Evolutionary conservation across 1,284 basidiomycete genomes (phyloP).

Genomic region (Trametes pubescens): DNA sequence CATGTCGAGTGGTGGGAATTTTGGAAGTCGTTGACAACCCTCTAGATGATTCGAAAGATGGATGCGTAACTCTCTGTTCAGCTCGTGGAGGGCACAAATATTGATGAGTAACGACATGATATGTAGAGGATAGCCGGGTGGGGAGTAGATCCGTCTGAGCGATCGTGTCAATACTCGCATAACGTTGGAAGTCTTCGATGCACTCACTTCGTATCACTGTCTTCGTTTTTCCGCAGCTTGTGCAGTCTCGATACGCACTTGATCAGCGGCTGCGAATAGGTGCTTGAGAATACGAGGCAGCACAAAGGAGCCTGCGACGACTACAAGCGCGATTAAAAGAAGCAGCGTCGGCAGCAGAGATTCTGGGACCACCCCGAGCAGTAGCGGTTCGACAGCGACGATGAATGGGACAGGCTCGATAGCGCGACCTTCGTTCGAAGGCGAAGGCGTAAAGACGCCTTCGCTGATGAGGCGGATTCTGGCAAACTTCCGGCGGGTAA

Average conservation of each 20-base stretch:
- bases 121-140: too few relatives aligned
- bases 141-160: background rate
- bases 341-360: constrained; percentile 53
- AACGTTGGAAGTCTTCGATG: too few relatives aligned
- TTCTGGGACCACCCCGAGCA: constrained; percentile 64
- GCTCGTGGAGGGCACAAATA: too few relatives aligned
- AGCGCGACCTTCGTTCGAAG: background rate
- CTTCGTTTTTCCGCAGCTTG: constrained; percentile 1
- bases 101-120: too few relatives aligned
- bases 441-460: constrained; percentile 55
- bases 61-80: too few relatives aligned
- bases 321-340: constrained; percentile 28
- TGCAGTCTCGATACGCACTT: constrained; percentile 24
- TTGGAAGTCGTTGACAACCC: too few relatives aligned
- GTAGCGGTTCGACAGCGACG: constrained; percentile 64
- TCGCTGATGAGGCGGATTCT: constrained; percentile 60
- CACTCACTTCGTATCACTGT: background rate
- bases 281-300: constrained; percentile 28
- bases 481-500: constrained; percentile 57
- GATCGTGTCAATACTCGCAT: too few relatives aligned
- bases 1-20: too few relatives aligned
- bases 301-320: constrained; percentile 27
- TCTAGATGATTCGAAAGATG: too few relatives aligned
- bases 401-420: constrained; percentile 52
- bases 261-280: constrained; percentile 27